These are phyloP conservation scores for Eucalyptus sp. DNA, from an alignment of 345 rosid genomes.

Conservation along the genomic window DNA sequence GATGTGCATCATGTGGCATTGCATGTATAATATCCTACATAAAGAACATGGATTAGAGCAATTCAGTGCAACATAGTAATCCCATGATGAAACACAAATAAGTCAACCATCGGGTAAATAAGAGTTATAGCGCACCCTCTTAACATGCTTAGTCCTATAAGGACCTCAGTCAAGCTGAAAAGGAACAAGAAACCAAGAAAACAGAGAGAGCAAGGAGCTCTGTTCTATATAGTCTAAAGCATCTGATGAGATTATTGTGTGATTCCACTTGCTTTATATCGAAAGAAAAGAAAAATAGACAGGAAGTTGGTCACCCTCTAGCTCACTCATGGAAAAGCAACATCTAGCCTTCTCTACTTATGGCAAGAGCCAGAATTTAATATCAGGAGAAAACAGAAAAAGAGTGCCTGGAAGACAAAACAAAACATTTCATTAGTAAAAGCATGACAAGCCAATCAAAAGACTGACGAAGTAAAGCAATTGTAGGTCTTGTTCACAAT, in stretches of 20 bases:
- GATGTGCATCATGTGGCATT: conserved; percentile 99
- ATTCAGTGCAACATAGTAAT: neutral
- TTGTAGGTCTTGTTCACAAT: neutral
- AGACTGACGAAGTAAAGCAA: neutral
- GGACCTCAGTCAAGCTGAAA: neutral
- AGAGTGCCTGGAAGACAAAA: neutral
- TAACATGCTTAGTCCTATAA: neutral
- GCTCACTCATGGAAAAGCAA: neutral
- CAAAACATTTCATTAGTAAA: neutral
- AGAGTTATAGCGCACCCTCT: neutral
- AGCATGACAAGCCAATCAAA: neutral
- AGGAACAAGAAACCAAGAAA: neutral
- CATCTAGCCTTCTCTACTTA: neutral
- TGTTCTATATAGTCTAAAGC: neutral
- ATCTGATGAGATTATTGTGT: neutral
- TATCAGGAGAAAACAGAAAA: neutral
- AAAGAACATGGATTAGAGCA: neutral
- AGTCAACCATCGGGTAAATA: neutral
- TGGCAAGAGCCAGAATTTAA: neutral
- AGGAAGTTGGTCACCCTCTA: neutral
- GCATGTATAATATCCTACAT: conserved; percentile 82
- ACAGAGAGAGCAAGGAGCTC: neutral
- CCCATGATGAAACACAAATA: neutral
- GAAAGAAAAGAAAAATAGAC: neutral
- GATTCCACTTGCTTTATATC: neutral